Percentiles rank a stretch among this genome's conserved stretches.
phyloP scores from a whole-genome alignment of 2,329 filamentous ascomycete species.

The Podosphaera fusca region DNA sequence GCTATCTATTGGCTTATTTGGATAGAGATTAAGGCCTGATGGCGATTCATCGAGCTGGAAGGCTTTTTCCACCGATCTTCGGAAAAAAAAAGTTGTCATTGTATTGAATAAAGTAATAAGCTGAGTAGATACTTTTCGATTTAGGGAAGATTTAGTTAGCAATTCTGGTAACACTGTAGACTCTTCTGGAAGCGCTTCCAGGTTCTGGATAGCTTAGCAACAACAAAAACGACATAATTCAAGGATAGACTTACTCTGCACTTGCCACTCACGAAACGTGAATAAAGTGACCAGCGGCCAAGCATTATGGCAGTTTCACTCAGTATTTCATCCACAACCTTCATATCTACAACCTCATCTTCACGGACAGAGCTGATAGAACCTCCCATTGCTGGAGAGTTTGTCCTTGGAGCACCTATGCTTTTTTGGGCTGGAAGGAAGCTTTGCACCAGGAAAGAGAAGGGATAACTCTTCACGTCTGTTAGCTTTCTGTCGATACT shows the following conservation, averaged over 20 bases:
- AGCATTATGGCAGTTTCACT: conserved; percentile 85
- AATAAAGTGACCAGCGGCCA: conserved; percentile 78
- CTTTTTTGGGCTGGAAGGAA: conserved; percentile 52
- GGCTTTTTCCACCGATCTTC: conserved; percentile 85
- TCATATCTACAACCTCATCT: conserved; percentile 90
- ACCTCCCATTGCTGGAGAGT: conserved; percentile 47
- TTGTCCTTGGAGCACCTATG: conserved; percentile 41
- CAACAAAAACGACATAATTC: conserved; percentile 9
- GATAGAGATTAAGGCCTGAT: conserved; percentile 51
- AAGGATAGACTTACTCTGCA: conserved; percentile 38
- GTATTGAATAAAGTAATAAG: conserved; percentile 64
- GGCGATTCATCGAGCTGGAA: conserved; percentile 91
- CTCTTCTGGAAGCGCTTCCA: conserved; percentile 26
- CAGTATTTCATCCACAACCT: conserved; percentile 70
- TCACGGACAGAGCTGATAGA: conserved; percentile 41
- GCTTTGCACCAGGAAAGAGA: conserved; percentile 89
- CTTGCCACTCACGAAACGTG: conserved; percentile 69
- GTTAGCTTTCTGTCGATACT: conserved; percentile 66
- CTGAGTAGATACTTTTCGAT: conserved; percentile 52
- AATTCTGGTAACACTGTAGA: conserved; percentile 48
- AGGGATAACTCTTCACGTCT: conserved; percentile 93
- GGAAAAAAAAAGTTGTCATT: conserved; percentile 93
- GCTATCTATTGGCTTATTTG: conserved; percentile 45
- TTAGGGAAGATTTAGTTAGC: conserved; percentile 54
- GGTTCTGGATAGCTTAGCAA: conserved; percentile 23